Evolutionary conservation across 768 basidiomycete species (phyloP).

Genomic region (Mycena polygramma): DNA sequence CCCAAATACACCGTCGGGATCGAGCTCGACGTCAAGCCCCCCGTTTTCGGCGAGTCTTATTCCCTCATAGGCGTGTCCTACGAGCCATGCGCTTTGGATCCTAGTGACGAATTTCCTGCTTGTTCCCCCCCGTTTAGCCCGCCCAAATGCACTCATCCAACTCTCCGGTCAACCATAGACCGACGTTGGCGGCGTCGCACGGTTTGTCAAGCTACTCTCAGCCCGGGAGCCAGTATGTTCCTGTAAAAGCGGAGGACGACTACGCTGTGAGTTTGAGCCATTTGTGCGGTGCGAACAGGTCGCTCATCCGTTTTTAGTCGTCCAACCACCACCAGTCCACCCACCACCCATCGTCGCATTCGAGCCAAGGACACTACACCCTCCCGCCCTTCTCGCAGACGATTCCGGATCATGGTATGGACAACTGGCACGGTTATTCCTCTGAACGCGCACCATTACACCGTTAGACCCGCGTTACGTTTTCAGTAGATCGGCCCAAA

Average conservation of each 20-base stretch:
- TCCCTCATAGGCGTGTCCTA: conserved; percentile 50
- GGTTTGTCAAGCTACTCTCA: conserved; percentile 58
- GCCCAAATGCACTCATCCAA: conserved; percentile 63
- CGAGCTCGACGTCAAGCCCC: conserved; percentile 80
- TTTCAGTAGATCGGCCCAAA: conserved; percentile 30
- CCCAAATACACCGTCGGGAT: conserved; percentile 79
- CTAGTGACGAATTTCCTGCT: conserved; percentile 64
- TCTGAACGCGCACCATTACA: conserved; percentile 75
- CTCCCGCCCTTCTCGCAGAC: conserved; percentile 64
- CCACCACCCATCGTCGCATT: conserved; percentile 39
- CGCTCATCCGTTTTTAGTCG: conserved; percentile 38
- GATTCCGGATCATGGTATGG: conserved; percentile 60
- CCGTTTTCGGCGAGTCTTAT: conserved; percentile 90
- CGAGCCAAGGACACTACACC: conserved; percentile 53
- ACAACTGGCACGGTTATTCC: conserved; percentile 75
- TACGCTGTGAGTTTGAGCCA: conserved; percentile 58
- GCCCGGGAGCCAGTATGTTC: conserved; percentile 58
- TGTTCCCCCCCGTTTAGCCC: conserved; percentile 67
- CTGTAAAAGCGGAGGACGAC: conserved; percentile 80
- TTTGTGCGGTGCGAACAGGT: not conserved
- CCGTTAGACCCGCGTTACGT: conserved; percentile 55
- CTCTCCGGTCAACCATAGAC: conserved; percentile 59
- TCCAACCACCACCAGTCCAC: conserved; percentile 51
- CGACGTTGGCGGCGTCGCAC: conserved; percentile 52
- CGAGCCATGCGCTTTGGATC: conserved; percentile 60